These are phyloP conservation scores for Xanthoconium stramineum DNA, from an alignment of 768 basidiomycete species.

Conservation along the genomic window DNA sequence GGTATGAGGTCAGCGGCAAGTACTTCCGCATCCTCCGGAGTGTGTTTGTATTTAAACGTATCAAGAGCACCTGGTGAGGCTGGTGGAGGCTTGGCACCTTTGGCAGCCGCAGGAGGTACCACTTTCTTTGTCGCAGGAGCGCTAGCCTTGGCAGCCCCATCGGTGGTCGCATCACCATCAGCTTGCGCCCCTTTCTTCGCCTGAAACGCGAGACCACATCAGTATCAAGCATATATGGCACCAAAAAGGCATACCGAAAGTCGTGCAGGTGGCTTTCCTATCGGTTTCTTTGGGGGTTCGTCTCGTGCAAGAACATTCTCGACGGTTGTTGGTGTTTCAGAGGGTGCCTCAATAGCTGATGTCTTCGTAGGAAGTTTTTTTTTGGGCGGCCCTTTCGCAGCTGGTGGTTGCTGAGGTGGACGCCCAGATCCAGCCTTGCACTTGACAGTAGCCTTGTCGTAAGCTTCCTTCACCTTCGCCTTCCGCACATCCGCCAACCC, in stretches of 20 bases:
- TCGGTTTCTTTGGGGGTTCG: slow-evolving; percentile 39
- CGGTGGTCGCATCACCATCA: slow-evolving; percentile 23
- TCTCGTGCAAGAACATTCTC: slow-evolving; percentile 26
- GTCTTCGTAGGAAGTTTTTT: slow-evolving; percentile 37
- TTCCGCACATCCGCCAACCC: slow-evolving; percentile 82
- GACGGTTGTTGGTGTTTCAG: slow-evolving; percentile 19
- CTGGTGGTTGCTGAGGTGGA: slow-evolving; percentile 39
- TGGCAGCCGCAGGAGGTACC: slow-evolving; percentile 36
- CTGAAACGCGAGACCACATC: slow-evolving; percentile 25
- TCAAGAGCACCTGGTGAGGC: slow-evolving; percentile 61
- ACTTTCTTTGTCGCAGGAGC: slow-evolving; percentile 44
- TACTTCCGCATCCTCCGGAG: slow-evolving; percentile 87
- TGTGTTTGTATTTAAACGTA: slow-evolving; percentile 87
- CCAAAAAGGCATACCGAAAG: slow-evolving; percentile 33
- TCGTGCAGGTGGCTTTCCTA: slow-evolving; percentile 51
- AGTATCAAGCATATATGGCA: not conserved
- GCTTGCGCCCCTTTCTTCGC: slow-evolving; percentile 51
- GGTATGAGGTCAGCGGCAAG: slow-evolving; percentile 75
- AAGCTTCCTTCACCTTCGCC: slow-evolving; percentile 91
- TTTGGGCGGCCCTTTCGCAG: slow-evolving; percentile 34
- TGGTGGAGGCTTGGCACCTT: slow-evolving; percentile 47
- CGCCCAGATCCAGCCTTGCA: slow-evolving; percentile 65
- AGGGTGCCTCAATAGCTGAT: not conserved
- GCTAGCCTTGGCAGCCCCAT: slow-evolving; percentile 18
- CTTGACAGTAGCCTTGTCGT: slow-evolving; percentile 88